These are phyloP conservation scores for Phytomonas francai DNA, from an alignment of 208 protist genomes.

Conservation along the genomic window DNA sequence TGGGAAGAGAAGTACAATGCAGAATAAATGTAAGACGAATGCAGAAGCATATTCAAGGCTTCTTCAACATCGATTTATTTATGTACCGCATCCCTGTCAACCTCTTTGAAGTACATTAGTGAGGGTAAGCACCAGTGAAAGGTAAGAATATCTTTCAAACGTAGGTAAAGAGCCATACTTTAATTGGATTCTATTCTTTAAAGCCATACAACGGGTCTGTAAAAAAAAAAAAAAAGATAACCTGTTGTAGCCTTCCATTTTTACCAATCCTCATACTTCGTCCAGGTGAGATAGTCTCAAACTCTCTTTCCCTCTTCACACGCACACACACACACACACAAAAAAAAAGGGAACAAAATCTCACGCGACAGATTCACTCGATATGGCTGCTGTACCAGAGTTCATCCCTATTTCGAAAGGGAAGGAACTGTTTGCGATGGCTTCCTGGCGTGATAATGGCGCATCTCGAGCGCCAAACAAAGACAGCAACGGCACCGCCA, in stretches of 20 bases:
- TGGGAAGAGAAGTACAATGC: neutral
- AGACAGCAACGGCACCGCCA: conserved; percentile 1
- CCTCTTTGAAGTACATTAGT: neutral
- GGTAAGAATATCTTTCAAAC: neutral
- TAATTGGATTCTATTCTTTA: neutral
- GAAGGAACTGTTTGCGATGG: conserved; percentile 66
- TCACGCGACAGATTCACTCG: too few species aligned
- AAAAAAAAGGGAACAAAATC: too few species aligned
- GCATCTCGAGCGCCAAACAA: neutral
- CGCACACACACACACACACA: too few species aligned
- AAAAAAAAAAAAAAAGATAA: neutral
- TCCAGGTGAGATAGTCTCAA: too few species aligned
- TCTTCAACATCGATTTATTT: neutral
- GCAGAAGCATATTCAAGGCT: neutral
- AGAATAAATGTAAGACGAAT: neutral
- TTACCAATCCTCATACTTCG: neutral
- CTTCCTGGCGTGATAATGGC: conserved; percentile 64
- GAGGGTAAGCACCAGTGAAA: neutral
- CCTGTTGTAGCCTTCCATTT: neutral
- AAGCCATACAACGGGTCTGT: neutral
- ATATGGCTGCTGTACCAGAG: conserved; percentile 57
- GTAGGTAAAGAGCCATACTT: neutral
- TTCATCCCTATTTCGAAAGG: conserved; percentile 71
- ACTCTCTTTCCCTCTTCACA: too few species aligned
- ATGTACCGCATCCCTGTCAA: neutral